Evolutionary conservation across 2,329 filamentous ascomycete species (phyloP), one percentile per base, ranked within the genome.

Genomic region (Xylogone sp.): DNA sequence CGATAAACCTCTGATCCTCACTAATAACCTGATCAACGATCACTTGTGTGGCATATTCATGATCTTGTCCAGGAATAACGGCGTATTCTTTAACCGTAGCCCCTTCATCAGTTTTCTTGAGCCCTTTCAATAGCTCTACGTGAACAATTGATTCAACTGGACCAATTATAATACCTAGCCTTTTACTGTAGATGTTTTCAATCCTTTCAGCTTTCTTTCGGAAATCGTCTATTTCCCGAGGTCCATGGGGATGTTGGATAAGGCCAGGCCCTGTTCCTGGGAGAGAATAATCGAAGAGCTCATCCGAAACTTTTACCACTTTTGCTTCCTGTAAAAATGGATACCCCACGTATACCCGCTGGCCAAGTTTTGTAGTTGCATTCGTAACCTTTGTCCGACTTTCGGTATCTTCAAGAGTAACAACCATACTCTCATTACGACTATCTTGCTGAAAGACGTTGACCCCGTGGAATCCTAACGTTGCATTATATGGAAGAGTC

Each of bases 371-470:
- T 46, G 75, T 72, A 67, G 90, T 90, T 50, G 92, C 92, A 50
- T 81, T 73, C 59, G 88, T 84, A 20, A 85, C 76, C 57, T 82
- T 88, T 45, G 87, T 84, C 31, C 87, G 84, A 52, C 74, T 71
- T 56, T 92, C 90, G 0, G 88, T 82, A 34, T 90, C 86, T 27
- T 85, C 78, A 46, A 99, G 75, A 2, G 90, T 96, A 51, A 97
- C 81, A 21, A 97, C 83, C 84, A 97, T 92, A 69, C 93, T 99
- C 69, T 97, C 92, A 65, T 97, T 97, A 46, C 90, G 86, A 67
- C 92, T 97, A 60, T 97, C 94, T 61, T 93, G 85, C 66, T 96
- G 91, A 74, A 99, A 99, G 29, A 99, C 90, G 56, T 86, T 94
- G 55, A 99, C 89, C 2, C 91, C 91, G 59, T 96, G 89, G 68